Conservation (phyloP, 768 basidiomycete genomes). For the Kwoniella europaea region DNA sequence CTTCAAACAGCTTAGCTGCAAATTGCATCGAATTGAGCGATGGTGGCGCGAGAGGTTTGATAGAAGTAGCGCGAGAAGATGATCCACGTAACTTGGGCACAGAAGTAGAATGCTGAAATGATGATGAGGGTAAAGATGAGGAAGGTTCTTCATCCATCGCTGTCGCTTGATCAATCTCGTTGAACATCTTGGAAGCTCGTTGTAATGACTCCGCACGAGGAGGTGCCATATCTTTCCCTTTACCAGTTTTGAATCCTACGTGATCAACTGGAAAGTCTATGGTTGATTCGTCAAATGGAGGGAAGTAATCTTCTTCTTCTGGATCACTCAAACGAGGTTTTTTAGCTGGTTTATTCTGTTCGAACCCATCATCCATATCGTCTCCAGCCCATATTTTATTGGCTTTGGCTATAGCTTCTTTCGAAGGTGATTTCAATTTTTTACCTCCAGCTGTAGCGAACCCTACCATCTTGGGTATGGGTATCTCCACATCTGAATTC, state of each 20-base stretch:
- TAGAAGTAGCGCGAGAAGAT: not conserved
- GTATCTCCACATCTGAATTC: not conserved
- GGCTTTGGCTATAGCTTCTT: conserved; percentile 17
- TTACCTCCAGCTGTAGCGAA: conserved; percentile 27
- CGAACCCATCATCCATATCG: not conserved
- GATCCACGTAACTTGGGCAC: not conserved
- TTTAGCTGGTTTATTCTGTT: conserved; percentile 14
- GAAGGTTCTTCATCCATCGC: conserved; percentile 2
- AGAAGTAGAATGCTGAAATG: conserved; percentile 2
- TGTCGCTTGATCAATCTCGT: conserved; percentile 17
- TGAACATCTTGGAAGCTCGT: conserved; percentile 20
- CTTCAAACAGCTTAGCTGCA: conserved; percentile 1
- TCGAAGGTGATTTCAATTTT: conserved; percentile 18
- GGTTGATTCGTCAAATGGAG: not conserved
- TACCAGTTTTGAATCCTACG: conserved; percentile 32
- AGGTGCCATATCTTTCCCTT: conserved; percentile 30
- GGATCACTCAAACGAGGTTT: conserved; percentile 21
- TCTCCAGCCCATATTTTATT: conserved; percentile 8
- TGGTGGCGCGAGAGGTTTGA: not conserved
- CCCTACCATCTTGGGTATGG: conserved; percentile 11
- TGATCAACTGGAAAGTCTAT: conserved; percentile 5
- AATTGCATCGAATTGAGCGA: conserved; percentile 1
- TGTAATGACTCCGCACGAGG: conserved; percentile 21
- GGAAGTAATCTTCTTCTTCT: not conserved
- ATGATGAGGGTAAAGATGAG: not conserved